Evolutionary conservation across 2,329 filamentous ascomycete species (phyloP), one percentile per base, ranked within the genome.

Genomic region (Colletotrichum horii): DNA sequence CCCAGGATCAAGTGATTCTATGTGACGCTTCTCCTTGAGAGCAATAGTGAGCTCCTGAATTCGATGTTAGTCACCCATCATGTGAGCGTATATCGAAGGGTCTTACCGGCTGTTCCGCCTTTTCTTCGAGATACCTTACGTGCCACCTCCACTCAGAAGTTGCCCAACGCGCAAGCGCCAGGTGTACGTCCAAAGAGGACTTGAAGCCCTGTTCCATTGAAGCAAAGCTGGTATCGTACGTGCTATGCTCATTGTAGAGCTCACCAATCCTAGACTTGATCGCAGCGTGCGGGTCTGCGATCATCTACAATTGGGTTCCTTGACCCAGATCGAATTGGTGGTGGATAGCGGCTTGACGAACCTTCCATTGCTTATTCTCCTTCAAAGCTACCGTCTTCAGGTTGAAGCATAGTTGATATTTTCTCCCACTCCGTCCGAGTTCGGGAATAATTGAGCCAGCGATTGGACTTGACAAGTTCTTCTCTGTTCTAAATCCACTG

Each of bases 261-360:
- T 43, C 65, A 12, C 4, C 36, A 4, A 56, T 38, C 8, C 28
- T 55, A 1, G 80, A n/a, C 48, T 83, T 79, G 14, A 85, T 72
- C 19, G 79, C 78, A 6, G 73, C 65, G 3, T 79, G 76, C 1
- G 84, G 85, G 64, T 85, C 85, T 0, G 83, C 83, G 1, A 87
- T 78, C 12, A 88, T 82, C 87, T 87, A 88, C 4, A 87, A 66
- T 0, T 84, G 79, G 4, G 79, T 85, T 1, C 85, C 79, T 4
- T 79, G 74, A 0, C 78, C 78, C 1, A 85, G 75, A 65, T 87
- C 85, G 65, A 86, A 87, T 36, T 84, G 82, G 69, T 87, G 85
- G 67, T 86, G 81, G 4, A 87, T 73, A 0, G 81, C 84, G 2
- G 81, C 83, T 66, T 85, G 84, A 19, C 82, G 80, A 26, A 86